phyloP scores from a whole-genome alignment of 257 asterid species.

The Solanum verrucosum region DNA sequence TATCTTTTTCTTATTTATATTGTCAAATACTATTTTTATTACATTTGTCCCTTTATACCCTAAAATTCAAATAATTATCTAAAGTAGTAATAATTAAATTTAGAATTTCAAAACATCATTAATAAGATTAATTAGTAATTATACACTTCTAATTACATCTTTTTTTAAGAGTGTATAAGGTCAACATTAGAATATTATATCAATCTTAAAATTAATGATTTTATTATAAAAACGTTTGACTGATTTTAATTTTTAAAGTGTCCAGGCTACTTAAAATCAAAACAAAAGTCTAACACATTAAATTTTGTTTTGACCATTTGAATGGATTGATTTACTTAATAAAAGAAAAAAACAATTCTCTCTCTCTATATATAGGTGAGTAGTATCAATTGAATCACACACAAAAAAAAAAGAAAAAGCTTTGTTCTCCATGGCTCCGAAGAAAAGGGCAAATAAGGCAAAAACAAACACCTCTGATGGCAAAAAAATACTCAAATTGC shows the following conservation, averaged over 20 bases:
- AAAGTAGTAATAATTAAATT: no score
- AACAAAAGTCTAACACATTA: background rate
- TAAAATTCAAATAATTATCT: background rate
- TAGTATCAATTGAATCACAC: background rate
- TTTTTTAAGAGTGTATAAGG: background rate
- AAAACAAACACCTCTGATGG: background rate
- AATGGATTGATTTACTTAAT: no score
- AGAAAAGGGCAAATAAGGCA: background rate
- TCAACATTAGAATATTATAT: no score
- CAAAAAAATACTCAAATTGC: no score
- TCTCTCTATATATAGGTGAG: background rate
- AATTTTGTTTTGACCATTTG: no score
- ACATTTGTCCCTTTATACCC: background rate
- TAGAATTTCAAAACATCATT: background rate
- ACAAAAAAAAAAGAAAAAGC: fast-evolving
- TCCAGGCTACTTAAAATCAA: background rate
- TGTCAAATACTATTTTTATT: background rate
- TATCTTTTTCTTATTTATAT: background rate
- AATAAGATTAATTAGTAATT: no score
- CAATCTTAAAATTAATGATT: background rate
- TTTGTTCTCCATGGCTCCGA: background rate
- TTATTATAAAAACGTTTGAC: no score
- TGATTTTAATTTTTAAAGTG: no score
- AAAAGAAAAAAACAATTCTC: no score
- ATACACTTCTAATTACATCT: background rate